Evolutionary conservation across 2,329 filamentous ascomycete species (phyloP), one percentile per base, ranked within the genome.

Genomic region (Stagonosporopsis tanaceti): DNA sequence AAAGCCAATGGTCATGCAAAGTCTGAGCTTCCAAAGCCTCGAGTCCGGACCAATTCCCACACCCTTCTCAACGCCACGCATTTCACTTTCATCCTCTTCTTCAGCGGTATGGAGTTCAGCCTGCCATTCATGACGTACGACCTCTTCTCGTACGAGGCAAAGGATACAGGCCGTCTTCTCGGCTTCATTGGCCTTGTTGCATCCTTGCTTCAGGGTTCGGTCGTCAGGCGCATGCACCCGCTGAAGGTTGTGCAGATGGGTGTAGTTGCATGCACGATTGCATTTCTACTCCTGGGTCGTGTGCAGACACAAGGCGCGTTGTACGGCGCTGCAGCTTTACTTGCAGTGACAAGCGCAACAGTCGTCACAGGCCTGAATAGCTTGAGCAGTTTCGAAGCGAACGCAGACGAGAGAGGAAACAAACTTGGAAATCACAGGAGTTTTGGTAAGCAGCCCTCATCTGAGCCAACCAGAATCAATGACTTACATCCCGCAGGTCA

Each of bases 91-190:
- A 87, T 99, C 58, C 87, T 99, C 12, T 97, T 97, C 78, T 99
- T 99, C 79, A 97, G 92, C 2, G 95, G 95, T 59, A 94, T 99
- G 90, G 95, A 99, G 75, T 98, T 97, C 77, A 97, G 93, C 0
- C 85, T 99, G 3, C 93, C 95, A 0, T 99, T 99, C 76, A 93
- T 99, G 87, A 98, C 94, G 0, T 96, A 95, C 69, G 94, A 97
- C 50, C 85, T 99, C 41, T 98, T 98, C 76, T 85, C 85, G 8
- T 96, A 95, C 73, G 86, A 84, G 11, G 89, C 93, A 0, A 85
- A 87, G 40, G 85, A 92, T 50, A 96, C 96, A 64, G 95, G 95
- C 15, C 87, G 88, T 11, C 83, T 99, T 2, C 87, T 99, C 2
- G 94, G 95, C 6, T 95, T 91, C 76, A 91, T 99, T 69, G 95